phyloP scores from a whole-genome alignment of 2,329 filamentous ascomycete species.

The Talaromyces sp. region DNA sequence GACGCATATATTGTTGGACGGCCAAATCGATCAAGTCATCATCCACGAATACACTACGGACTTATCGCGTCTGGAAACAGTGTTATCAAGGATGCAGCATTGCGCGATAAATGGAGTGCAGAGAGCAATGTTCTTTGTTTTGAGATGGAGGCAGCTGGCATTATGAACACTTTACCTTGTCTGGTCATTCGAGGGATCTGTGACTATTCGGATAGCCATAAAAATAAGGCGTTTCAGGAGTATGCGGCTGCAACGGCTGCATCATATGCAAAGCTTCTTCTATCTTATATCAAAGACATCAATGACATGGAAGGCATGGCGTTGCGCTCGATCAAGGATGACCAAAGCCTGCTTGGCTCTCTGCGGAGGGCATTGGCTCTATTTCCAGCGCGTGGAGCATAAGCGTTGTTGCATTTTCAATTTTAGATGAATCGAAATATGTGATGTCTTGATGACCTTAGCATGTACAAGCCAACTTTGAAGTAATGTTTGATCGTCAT shows the following conservation, averaged over 20 bases:
- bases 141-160: constrained; percentile 6
- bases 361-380: too few relatives aligned
- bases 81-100: constrained; percentile 14
- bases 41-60: constrained; percentile 19
- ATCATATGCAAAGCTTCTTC: background rate
- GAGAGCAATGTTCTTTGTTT: constrained; percentile 11
- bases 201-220: constrained; percentile 22
- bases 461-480: too few relatives aligned
- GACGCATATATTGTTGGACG: background rate
- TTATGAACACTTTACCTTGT: constrained; percentile 12
- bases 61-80: constrained; percentile 23
- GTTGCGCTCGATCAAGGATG: too few relatives aligned
- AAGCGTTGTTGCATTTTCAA: too few relatives aligned
- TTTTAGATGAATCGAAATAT: too few relatives aligned
- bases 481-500: too few relatives aligned
- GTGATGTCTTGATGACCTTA: too few relatives aligned
- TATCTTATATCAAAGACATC: too few relatives aligned
- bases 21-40: too few relatives aligned
- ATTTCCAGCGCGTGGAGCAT: too few relatives aligned
- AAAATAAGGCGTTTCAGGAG: constrained; percentile 6
- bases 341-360: too few relatives aligned
- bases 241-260: constrained; percentile 7
- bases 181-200: constrained; percentile 22
- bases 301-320: too few relatives aligned
- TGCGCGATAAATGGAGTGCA: constrained; percentile 10